Base-by-base conservation (phyloP, 331 rosid genomes). In the Rhamnella rubrinervis region DNA sequence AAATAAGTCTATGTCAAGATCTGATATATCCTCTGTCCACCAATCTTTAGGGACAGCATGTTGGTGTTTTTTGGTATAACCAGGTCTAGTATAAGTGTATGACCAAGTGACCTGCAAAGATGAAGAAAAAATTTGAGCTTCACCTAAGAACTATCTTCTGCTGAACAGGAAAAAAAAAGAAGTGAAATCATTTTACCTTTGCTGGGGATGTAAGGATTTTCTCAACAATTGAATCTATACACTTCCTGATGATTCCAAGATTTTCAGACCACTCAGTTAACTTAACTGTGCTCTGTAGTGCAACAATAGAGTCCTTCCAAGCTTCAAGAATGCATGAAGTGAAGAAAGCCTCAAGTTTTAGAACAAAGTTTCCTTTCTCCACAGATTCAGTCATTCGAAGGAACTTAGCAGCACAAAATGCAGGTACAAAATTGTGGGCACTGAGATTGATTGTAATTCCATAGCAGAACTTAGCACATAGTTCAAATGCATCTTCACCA, bases 21-120 rank as follows among this genome's bases (percentile, higher is more conserved):
- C 97, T 67, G 99, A 76, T 51, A 95, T 78, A 69, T 95, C 97
- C 78, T 95, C 97, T 1, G 99, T 95, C 99, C 99, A 95, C 99
- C 99, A 95, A 86, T 95, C 99, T 80, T 82, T 95, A 20, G 99
- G 99, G 31, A 89, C 96, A 75, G 90, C 84, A 66, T 88, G 91
- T 68, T 86, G 89, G 55, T 83, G 89, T 71, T 89, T 91, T 72
- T 77, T 87, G 20, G 59, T 77, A 71, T 91, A 91, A 69, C 99
- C 99, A 0, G 96, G 99, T 72, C 97, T 85, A 0, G 99, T 91
- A 56, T 95, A 95, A 35, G 99, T 95, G 91, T 83, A 95, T 81
- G 99, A 95, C 97, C 99, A 95, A 66, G 75, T 83, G 17, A 95
- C 96, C 99, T 95, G 87, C 62, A 84, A 20, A 70, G 25, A 63